Base-by-base conservation (phyloP, 208 protist genomes). In the Phytomonas francai region DNA sequence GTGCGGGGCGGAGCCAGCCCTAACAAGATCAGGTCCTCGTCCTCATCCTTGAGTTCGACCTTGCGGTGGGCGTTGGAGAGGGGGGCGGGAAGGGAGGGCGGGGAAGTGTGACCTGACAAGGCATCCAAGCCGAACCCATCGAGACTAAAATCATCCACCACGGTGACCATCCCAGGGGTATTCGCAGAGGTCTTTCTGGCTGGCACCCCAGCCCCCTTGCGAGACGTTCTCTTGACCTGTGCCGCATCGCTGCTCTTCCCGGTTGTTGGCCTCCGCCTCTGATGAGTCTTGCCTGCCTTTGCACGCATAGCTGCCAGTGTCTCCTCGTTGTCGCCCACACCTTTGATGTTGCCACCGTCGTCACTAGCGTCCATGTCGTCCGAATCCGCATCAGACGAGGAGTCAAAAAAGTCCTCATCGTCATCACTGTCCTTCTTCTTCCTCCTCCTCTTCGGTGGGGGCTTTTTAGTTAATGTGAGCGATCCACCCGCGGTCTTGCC, bases 51-150 rank as follows among this genome's bases (percentile, higher is more conserved):
- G 22, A 30, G 42, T 22, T 42, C 54, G 32, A 12, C 33, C 57
- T n/a, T 54, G 25, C 54, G 61, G 22, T 25, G 59, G 57, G 16
- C 57, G 66, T 12, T 63, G 14, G 61, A 45, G 19, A 36, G 45
- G 3, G n/a, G 31, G 42, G 54, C 42, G 31, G 39, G 27, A 9
- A 49, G n/a, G 73, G 45, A 0, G 8, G 16, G 45, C 3, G 19
- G 19, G 19, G 22, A 25, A 25, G 45, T 9, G 5, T 61, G n/a
- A 0, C 60, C 32, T 30, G 72, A 36, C 0, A 94, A 65, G 11
- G 89, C 89, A 56, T 89, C 84, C 42, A 94, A 78, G 14, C 89
- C 89, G 71, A 95, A 93, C 54, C 78, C 70, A 56, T 92, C 83
- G 14, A 95, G 64, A 66, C 87, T 82, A 59, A 92, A 87, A 68